These are phyloP conservation scores for Physcomitrellopsis africana DNA, from an alignment of 225 moss, liverwort and hornwort species.

Conservation along the genomic window DNA sequence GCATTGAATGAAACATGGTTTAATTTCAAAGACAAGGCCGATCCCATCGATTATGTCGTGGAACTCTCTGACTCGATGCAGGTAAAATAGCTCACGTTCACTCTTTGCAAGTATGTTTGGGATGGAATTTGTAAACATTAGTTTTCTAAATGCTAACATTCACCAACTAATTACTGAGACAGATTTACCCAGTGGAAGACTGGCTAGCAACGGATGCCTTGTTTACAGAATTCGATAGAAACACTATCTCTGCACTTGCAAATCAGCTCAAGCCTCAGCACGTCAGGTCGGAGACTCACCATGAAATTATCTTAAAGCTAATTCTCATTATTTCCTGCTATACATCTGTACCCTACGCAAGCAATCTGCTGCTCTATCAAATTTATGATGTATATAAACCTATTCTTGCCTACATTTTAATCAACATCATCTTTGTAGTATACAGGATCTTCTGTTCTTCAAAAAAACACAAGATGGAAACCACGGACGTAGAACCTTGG, in stretches of 20 bases:
- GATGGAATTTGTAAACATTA: background rate
- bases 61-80: slow-evolving; percentile 45
- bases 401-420: background rate
- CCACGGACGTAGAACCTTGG: slow-evolving; percentile 61
- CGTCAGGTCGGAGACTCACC: slow-evolving; percentile 48
- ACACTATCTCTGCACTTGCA: slow-evolving; percentile 36
- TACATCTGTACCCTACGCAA: background rate
- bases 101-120: background rate
- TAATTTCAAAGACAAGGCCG: slow-evolving; percentile 66
- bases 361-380: background rate
- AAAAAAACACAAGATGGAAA: slow-evolving; percentile 43
- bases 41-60: slow-evolving; percentile 61
- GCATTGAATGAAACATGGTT: slow-evolving; percentile 66
- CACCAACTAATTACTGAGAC: background rate
- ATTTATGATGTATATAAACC: background rate
- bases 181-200: slow-evolving; percentile 59
- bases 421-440: background rate
- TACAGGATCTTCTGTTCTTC: slow-evolving; percentile 66
- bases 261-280: slow-evolving; percentile 49
- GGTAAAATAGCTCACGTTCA: slow-evolving; percentile 1
- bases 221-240: slow-evolving; percentile 55
- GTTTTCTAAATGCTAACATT: background rate
- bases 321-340: background rate
- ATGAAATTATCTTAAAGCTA: background rate
- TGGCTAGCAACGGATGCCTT: slow-evolving; percentile 64